phyloP scores from a whole-genome alignment of 352 stramenopile genomes.

The Globisporangium irregulare region DNA sequence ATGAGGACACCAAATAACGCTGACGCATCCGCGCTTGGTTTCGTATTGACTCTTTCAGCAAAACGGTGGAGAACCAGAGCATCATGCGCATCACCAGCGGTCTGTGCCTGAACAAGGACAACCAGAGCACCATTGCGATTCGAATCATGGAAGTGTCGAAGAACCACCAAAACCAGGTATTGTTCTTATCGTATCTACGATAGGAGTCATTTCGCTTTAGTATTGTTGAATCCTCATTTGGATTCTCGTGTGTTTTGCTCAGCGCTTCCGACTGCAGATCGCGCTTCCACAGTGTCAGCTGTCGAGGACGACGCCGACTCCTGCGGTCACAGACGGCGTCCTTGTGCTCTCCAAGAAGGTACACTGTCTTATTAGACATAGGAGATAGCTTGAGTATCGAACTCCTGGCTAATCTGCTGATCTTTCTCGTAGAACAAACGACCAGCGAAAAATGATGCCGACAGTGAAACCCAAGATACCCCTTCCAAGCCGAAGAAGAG shows the following conservation, averaged over 20 bases:
- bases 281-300: constrained; percentile 39
- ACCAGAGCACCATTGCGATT: constrained; percentile 47
- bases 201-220: too few species aligned
- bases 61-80: constrained; percentile 73
- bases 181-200: not conserved
- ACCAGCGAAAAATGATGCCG: constrained; percentile 41
- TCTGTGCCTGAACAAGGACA: constrained; percentile 56
- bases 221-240: not conserved
- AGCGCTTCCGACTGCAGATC: constrained; percentile 66
- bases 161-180: constrained; percentile 81
- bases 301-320: constrained; percentile 16
- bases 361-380: not conserved
- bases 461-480: constrained; percentile 29
- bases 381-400: not conserved
- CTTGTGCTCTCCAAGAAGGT: constrained; percentile 75
- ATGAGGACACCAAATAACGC: not conserved
- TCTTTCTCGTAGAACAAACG: constrained; percentile 52
- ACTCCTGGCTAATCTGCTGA: not conserved
- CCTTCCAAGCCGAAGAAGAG: constrained; percentile 40
- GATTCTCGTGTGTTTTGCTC: not conserved
- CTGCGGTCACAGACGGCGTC: constrained; percentile 47
- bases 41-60: constrained; percentile 24
- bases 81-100: constrained; percentile 60
- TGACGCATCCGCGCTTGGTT: not conserved
- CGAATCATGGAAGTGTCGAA: constrained; percentile 83